phyloP scores from a whole-genome alignment of 208 protist species.

The Acanthamoeba quina region DNA sequence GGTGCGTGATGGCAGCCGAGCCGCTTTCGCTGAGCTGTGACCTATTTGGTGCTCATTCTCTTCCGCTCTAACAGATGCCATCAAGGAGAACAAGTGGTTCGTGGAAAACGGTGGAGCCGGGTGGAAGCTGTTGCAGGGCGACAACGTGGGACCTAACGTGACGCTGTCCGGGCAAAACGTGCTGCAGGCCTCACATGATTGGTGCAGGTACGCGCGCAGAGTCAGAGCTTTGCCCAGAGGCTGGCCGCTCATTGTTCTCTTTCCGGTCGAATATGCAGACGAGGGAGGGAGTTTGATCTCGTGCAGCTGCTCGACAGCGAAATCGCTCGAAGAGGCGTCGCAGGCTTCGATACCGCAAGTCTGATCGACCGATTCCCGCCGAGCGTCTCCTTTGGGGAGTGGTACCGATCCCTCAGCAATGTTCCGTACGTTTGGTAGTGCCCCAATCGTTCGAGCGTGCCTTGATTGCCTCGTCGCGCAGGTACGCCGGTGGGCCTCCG shows the following conservation, averaged over 20 bases:
- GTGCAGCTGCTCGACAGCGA: neutral
- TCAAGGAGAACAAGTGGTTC: slow-evolving; percentile 56
- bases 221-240: neutral
- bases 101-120: slow-evolving; percentile 59
- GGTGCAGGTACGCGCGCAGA: slow-evolving; percentile 31
- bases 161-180: slow-evolving; percentile 13
- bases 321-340: neutral
- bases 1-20: neutral
- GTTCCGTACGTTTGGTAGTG: too few species aligned
- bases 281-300: slow-evolving; percentile 65
- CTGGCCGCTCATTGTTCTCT: neutral
- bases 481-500: slow-evolving; percentile 36
- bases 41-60: neutral
- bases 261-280: neutral
- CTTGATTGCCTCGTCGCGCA: neutral
- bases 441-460: too few species aligned
- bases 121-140: slow-evolving; percentile 51
- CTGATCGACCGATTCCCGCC: neutral
- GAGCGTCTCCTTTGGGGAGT: slow-evolving; percentile 13
- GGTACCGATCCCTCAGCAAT: neutral
- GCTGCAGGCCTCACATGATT: neutral
- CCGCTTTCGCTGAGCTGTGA: too few species aligned
- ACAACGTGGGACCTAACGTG: neutral
- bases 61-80: neutral
- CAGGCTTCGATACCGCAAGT: neutral